Evolutionary conservation across 192 early-diverging fungal genomes (phyloP), one percentile per base, ranked within the genome.

Genomic region (Linnemannia elongata): DNA sequence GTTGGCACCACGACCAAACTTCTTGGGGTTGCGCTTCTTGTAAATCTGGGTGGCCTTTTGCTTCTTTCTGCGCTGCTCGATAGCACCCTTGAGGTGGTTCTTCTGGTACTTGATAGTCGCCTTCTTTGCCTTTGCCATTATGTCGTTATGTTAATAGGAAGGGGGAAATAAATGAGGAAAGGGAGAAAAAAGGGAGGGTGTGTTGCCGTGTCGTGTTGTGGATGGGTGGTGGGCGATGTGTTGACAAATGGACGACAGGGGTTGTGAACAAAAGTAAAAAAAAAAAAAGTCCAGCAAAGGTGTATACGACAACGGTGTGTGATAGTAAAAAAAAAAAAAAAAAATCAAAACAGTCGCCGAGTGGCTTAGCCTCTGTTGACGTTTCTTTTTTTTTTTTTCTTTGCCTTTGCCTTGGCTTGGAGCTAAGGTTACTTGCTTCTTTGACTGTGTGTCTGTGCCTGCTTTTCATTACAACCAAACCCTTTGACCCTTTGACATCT

Each of bases 51-150:
- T 91, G 15, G 87, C 87, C 90, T 93, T 93, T 79, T 92, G 91
- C 78, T 89, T 84, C 72, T 92, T 91, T 69, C 89, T 75, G 45
- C 93, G 91, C 42, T 90, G 90, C 88, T 93, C 92, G 52, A 94
- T 90, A 69, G 90, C 90, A 74, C 90, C 89, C 86, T 96, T 95
- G 70, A 96, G 89, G 70, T 96, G 91, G 80, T 94, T 93, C 90
- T 95, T 94, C 78, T 94, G 92, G 83, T 94, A 97, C 91, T 95
- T 96, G 79, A 93, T 94, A 12, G 94, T 96, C 20, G 91, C 80
- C 88, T 97, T 97, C 82, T 89, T 93, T 68, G 84, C 88, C 80
- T 93, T 93, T 74, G 89, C 91, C 92, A 93, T 94, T 47, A 39
- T 75, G 77, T 66, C 76, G 57, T 72, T 18, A 18, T 44, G 35